A percentile compares a stretch with the other conserved stretches of the same genome.
phyloP scores from a whole-genome alignment of 306 rosid species.

The Begonia fuchsioides region DNA sequence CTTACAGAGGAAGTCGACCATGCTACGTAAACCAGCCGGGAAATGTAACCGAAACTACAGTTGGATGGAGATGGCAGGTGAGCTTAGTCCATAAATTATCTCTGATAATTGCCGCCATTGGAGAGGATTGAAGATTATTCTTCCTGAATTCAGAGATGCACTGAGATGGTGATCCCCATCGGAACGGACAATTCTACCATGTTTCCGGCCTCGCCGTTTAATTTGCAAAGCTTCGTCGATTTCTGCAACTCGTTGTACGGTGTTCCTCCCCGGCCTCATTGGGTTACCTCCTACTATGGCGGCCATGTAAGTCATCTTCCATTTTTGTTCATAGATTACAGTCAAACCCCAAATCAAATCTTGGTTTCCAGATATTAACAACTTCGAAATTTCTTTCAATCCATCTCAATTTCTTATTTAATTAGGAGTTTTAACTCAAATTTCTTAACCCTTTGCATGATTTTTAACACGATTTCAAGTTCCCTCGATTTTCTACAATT shows the following conservation, averaged over 20 bases:
- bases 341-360: too few relatives aligned
- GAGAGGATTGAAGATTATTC: not conserved
- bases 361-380: too few relatives aligned
- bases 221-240: constrained; percentile 3
- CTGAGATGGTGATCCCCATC: constrained; percentile 29
- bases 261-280: constrained; percentile 46
- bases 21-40: constrained; percentile 32
- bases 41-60: constrained; percentile 17
- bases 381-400: too few relatives aligned
- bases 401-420: too few relatives aligned
- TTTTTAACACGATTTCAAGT: too few relatives aligned
- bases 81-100: not conserved
- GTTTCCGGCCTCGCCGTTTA: constrained; percentile 24
- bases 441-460: too few relatives aligned
- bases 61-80: constrained; percentile 88
- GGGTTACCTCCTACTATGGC: constrained; percentile 51
- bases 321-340: too few relatives aligned
- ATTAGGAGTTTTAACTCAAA: too few relatives aligned
- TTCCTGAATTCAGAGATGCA: constrained; percentile 23
- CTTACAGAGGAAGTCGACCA: constrained; percentile 21
- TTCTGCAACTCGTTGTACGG: constrained; percentile 22
- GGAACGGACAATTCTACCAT: constrained; percentile 15
- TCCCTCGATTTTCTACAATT: too few relatives aligned
- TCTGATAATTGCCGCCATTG: not conserved
- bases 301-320: constrained; percentile 37